A percentile compares a stretch with the other conserved stretches of the same genome.
Conservation (phyloP, 2,329 filamentous ascomycete species). For the Teratosphaeriaceae sp. region DNA sequence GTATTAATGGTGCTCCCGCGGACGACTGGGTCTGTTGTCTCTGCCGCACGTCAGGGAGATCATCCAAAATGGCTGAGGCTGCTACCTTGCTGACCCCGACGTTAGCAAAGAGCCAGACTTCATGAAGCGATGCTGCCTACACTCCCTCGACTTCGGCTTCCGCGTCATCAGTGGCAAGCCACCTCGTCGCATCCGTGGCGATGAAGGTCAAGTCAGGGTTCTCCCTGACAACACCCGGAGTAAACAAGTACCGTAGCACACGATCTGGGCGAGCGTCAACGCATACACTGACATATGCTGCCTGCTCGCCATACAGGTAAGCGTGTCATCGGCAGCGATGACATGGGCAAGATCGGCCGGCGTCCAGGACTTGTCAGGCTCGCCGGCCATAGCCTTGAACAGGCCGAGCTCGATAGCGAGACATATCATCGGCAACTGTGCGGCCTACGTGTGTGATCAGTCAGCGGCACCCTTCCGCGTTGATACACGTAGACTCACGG, state of each 20-base stretch:
- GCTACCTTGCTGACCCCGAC: background rate
- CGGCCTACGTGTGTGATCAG: background rate
- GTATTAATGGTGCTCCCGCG: slow-evolving; percentile 2
- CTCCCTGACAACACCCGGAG: slow-evolving; percentile 4
- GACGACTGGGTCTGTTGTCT: slow-evolving; percentile 7
- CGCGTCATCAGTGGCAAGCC: slow-evolving; percentile 9
- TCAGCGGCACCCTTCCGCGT: background rate
- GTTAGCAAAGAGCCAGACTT: too few relatives aligned
- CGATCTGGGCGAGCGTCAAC: slow-evolving; percentile 1
- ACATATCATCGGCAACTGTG: slow-evolving; percentile 7
- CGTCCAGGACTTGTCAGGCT: background rate
- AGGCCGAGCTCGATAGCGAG: slow-evolving; percentile 9
- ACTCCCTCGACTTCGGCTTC: slow-evolving; percentile 6
- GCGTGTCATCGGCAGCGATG: slow-evolving; percentile 1
- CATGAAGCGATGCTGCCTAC: background rate
- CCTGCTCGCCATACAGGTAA: background rate
- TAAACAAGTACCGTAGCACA: slow-evolving; percentile 5
- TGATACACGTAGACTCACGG: too few relatives aligned
- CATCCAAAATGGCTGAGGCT: background rate
- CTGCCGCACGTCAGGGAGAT: slow-evolving; percentile 7
- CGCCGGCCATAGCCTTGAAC: slow-evolving; percentile 6
- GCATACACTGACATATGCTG: background rate
- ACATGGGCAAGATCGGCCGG: slow-evolving; percentile 5
- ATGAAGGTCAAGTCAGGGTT: slow-evolving; percentile 5
- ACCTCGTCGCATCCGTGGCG: slow-evolving; percentile 8